Conservation (phyloP, 768 basidiomycete genomes). For the Crucibulum laeve region DNA sequence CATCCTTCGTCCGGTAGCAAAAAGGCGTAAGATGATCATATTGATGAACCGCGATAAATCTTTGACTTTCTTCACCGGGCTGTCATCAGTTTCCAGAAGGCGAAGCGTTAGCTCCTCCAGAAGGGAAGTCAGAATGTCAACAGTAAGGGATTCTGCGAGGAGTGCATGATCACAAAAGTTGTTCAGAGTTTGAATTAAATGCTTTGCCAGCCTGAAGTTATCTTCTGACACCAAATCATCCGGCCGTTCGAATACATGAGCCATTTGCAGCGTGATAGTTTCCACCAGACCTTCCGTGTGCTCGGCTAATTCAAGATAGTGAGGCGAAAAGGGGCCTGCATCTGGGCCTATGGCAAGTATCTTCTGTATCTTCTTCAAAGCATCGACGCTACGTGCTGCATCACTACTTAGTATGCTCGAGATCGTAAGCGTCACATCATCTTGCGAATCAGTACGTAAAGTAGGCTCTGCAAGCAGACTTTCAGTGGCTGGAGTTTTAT, state of each 20-base stretch:
- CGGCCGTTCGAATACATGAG: slow-evolving; percentile 83
- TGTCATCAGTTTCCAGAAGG: slow-evolving; percentile 92
- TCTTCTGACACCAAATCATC: slow-evolving; percentile 69
- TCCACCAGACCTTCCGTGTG: slow-evolving; percentile 84
- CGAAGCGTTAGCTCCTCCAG: slow-evolving; percentile 89
- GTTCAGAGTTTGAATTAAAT: slow-evolving; percentile 94
- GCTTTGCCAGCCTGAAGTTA: slow-evolving; percentile 93
- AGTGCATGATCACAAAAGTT: slow-evolving; percentile 90
- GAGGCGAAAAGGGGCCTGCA: slow-evolving; percentile 58
- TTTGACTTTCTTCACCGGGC: slow-evolving; percentile 75
- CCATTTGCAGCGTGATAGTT: slow-evolving; percentile 88
- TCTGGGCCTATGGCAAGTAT: slow-evolving; percentile 77
- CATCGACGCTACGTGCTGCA: slow-evolving; percentile 82
- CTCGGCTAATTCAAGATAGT: slow-evolving; percentile 75
- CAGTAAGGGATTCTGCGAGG: slow-evolving; percentile 82
- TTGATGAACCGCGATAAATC: slow-evolving; percentile 97
- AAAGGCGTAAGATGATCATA: slow-evolving; percentile 92
- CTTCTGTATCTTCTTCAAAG: slow-evolving; percentile 89
- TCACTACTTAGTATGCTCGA: slow-evolving; percentile 89
- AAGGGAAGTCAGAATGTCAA: slow-evolving; percentile 80
- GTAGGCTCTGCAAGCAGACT: slow-evolving; percentile 19
- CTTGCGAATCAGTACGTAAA: slow-evolving; percentile 29
- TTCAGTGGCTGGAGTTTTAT: background rate
- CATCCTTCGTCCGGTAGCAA: slow-evolving; percentile 87
- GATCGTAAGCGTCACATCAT: slow-evolving; percentile 77